Evolutionary conservation across 805 yeast genomes (phyloP), one percentile per base, ranked within the genome.

Genomic region (Saturnispora dispora): DNA sequence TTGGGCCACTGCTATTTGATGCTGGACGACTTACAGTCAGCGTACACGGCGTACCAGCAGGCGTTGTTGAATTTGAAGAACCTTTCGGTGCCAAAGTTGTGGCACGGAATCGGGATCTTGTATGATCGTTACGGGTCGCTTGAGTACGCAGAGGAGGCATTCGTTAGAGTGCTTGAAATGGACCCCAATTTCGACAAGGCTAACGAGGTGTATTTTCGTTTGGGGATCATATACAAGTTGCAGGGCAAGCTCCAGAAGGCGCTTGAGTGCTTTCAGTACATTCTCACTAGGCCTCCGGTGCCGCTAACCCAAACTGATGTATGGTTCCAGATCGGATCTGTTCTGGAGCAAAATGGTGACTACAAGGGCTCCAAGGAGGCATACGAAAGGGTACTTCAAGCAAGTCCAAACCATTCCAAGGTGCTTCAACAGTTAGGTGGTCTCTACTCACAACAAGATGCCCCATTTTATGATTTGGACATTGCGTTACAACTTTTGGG

Each of bases 61-160:
- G 98, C 98, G 3, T 73, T 93, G 46, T 85, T 87, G 67, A 93
- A 88, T 65, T 71, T 90, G 63, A 88, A 86, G 56, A 91, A 93
- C 63, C 95, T 96, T 45, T 88, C 88, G 59, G 97, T 90, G 50
- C 98, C 98, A 52, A 89, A 89, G 65, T 77, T 93, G 59, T 93
- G 99, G 99, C 97, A 93, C 68, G 99, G 99, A 0, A 91, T 93
- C 57, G 99, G 99, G 35, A 93, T 93, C 53, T 75, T 93, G 54
- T 93, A 93, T 67, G 99, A 93, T 68, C 76, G 99, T 50, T 93
- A 93, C 66, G 99, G 98, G 27, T 86, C 96, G 5, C 71, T 91
- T 57, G 98, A 91, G 70, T 93, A 91, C 62, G 99, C 99, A 3
- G 99, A 93, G 67, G 99, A 93, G 68, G 98, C 99, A 4, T 91